Percentiles rank a stretch among this genome's conserved stretches.
These are phyloP conservation scores for Fusarium sp. DNA, from an alignment of 2,329 filamentous ascomycete species.

Conservation along the genomic window DNA sequence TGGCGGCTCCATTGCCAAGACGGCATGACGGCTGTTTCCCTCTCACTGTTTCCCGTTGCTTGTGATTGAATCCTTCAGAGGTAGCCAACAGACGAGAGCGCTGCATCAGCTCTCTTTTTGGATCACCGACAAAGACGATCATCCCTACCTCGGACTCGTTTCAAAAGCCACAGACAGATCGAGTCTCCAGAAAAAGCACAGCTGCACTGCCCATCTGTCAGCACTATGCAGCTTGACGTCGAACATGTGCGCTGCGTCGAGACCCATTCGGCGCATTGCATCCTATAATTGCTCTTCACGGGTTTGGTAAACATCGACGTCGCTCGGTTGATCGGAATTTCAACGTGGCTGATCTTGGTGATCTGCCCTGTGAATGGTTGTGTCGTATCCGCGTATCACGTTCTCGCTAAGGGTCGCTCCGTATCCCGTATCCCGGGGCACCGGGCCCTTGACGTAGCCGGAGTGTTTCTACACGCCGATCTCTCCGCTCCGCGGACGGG, in stretches of 20 bases:
- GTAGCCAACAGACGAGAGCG: no score
- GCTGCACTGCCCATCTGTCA: no score
- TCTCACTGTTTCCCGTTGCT: background rate
- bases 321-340: constrained; percentile 28
- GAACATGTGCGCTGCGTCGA: no score
- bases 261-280: no score
- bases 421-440: background rate
- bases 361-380: background rate
- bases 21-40: constrained; percentile 23
- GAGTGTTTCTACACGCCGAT: background rate
- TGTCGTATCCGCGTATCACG: background rate
- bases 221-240: no score
- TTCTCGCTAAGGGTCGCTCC: background rate
- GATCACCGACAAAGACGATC: no score
- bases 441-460: no score
- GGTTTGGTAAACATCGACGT: constrained; percentile 8
- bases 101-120: no score
- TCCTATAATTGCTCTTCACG: no score
- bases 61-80: background rate
- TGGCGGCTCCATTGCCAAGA: constrained; percentile 36
- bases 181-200: no score
- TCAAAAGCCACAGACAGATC: no score
- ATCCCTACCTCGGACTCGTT: no score
- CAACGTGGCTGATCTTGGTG: background rate
- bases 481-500: background rate